Base-by-base conservation (phyloP, 208 protist species). In the Herpetomonas samuelpessoai region DNA sequence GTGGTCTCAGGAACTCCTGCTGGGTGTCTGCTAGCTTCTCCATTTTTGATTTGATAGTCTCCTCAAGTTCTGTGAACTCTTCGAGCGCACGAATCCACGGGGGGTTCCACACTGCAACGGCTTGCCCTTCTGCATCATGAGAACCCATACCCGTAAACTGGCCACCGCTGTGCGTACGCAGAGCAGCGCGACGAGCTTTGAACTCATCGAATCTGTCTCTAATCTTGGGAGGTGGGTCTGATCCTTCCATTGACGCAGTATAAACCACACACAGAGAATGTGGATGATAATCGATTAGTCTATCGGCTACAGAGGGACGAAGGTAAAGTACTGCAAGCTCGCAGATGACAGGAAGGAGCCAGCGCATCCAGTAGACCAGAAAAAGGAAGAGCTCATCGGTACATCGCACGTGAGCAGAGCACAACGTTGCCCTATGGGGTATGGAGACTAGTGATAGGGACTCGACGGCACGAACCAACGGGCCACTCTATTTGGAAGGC, bases 51-150 rank as follows among this genome's bases (percentile, higher is more conserved):
- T 35, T 22, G 38, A 85, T 54, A 9, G 48, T 83, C 2, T 50
- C 10, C 35, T 85, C 75, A 22, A 89, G 49, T 12, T 79, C 65
- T 21, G 55, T 41, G 65, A 89, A 89, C 31, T 82, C 52, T 14
- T 74, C 35, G 4, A 89, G 41, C 4, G 72, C 63, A 26, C 78
- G 65, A 29, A 74, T 63, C 81, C 81, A 88, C 44, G 77, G 68
- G 9, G 77, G 65, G 10, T 47, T 44, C 30, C 55, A 46, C 16
- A 21, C 47, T n/a, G 49, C 49, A 19, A 55, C 28, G 25, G 27
- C 22, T 39, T 7, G 22, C 46, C 14, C 46, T n/a, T n/a, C n/a
- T n/a, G n/a, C n/a, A n/a, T n/a, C n/a, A n/a, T n/a, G n/a, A 51
- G 9, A 24, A 19, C 35, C 35, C 16, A 16, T 41, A 16, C 35